phyloP scores from a whole-genome alignment of 2,329 filamentous ascomycete genomes.

The Mariannaea elegans region DNA sequence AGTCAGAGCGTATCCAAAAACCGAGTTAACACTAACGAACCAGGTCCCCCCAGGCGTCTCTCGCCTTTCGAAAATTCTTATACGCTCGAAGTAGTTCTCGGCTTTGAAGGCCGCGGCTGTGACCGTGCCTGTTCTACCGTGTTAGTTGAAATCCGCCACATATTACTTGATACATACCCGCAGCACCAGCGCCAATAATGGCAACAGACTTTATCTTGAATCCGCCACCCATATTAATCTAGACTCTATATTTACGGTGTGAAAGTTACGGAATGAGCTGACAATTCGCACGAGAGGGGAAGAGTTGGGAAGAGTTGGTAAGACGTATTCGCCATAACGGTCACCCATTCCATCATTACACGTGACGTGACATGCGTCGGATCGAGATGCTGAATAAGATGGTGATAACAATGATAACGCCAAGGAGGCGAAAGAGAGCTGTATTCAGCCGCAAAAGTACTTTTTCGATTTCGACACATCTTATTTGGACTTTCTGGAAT shows the following conservation, averaged over 20 bases:
- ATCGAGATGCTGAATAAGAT: constrained; percentile 4
- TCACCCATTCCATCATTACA: constrained; percentile 16
- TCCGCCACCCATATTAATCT: constrained; percentile 8
- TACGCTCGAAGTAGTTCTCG: constrained; percentile 53
- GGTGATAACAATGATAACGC: no score
- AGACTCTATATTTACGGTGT: not conserved
- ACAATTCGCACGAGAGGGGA: constrained; percentile 6
- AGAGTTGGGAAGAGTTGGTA: not conserved
- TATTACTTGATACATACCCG: constrained; percentile 17
- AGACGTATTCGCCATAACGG: constrained; percentile 12
- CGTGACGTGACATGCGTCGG: constrained; percentile 1
- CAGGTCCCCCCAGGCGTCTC: constrained; percentile 57
- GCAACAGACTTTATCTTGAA: constrained; percentile 32
- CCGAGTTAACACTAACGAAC: constrained; percentile 33
- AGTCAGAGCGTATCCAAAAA: constrained; percentile 12
- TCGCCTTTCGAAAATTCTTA: constrained; percentile 54
- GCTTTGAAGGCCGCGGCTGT: constrained; percentile 57
- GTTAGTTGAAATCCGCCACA: not conserved
- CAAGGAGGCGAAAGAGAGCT: no score
- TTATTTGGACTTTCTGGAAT: no score
- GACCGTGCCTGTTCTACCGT: constrained; percentile 49
- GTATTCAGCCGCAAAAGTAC: not conserved
- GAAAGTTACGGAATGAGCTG: not conserved
- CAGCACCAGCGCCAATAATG: constrained; percentile 33
- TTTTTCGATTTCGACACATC: no score